Base-by-base conservation (phyloP, 208 protist species). In the Tritrichomonas musculus region DNA sequence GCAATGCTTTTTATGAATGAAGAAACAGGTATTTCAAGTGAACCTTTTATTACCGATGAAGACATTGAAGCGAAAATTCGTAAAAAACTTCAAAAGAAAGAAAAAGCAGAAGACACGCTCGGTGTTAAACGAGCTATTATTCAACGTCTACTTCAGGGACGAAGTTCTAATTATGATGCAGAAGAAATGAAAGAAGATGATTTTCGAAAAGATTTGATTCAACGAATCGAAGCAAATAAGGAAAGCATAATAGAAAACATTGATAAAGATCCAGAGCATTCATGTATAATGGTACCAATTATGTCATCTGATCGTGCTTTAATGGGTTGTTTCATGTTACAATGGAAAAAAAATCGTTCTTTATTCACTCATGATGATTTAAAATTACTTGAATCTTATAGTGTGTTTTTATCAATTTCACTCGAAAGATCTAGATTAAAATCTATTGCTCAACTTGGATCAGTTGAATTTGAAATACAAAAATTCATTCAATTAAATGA, bases 101-200 rank as follows among this genome's bases (percentile, higher is more conserved):
- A 88, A 49, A n/a, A 88, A 36, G 47, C 33, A 57, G 73, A 82
- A 88, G 77, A 88, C 57, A 36, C 25, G 9, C 30, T 88, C 5
- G 77, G 77, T 60, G 77, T 88, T n/a, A 88, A 88, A 36, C 41
- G 77, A 17, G 77, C 77, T 41, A 88, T 88, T 36, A 88, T 88
- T 20, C 27, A 41, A 33, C 25, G 57, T 57, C n/a, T 88, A 20
- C 53, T 88, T 41, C 47, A 53, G 14, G 77, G 77, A 9, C 14
- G 57, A 53, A 20, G 27, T 47, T 55, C 77, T 57, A n/a, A 57
- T 53, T 53, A 57, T 30, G 77, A 88, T 88, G 47, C 77, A 13
- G 77, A 88, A 88, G 77, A 53, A 57, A n/a, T 33, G 27, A 88
- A 88, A 88, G 77, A 88, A 88, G 47, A 88, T 57, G 77, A 88